Conservation (phyloP, 2,329 filamentous ascomycete species). For the Parastagonospora nodorum region DNA sequence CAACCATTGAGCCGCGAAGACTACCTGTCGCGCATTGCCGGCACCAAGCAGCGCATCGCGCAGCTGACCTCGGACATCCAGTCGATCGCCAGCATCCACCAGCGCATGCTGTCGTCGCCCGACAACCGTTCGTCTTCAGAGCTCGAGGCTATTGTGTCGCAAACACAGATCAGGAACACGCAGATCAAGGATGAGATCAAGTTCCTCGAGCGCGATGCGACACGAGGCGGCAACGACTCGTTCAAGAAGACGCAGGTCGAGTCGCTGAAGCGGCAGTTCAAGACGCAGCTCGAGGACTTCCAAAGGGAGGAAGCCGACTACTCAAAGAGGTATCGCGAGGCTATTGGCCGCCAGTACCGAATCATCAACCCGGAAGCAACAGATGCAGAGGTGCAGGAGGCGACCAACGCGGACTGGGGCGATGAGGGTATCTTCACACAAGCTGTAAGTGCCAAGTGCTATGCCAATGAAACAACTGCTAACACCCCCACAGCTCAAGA, state of each 20-base stretch:
- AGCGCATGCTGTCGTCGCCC: constrained; percentile 70
- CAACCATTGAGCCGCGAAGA: constrained; percentile 64
- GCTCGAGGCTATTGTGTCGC: constrained; percentile 69
- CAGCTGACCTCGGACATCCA: constrained; percentile 69
- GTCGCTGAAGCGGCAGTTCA: constrained; percentile 73
- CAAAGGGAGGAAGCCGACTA: constrained; percentile 73
- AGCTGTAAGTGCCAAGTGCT: constrained; percentile 64
- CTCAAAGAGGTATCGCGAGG: constrained; percentile 72
- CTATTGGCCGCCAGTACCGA: constrained; percentile 78
- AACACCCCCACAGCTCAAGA: constrained; percentile 63
- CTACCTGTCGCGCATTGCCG: constrained; percentile 70
- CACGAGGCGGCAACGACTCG: constrained; percentile 65
- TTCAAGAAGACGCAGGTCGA: constrained; percentile 73
- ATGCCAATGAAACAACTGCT: neutral
- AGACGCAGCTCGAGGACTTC: constrained; percentile 72
- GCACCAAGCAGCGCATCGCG: constrained; percentile 70
- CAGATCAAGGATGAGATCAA: constrained; percentile 80
- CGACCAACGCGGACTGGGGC: constrained; percentile 72
- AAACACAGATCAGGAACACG: constrained; percentile 75
- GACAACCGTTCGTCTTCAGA: constrained; percentile 59
- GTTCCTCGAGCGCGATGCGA: constrained; percentile 71
- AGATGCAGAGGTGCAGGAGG: constrained; percentile 72
- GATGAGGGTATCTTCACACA: constrained; percentile 82
- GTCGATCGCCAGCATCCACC: constrained; percentile 71
- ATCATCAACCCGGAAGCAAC: constrained; percentile 83